A percentile compares a stretch with the other conserved stretches of the same genome.
Evolutionary conservation across 2,329 filamentous ascomycete genomes (phyloP).

Genomic region (Beauveria australis): DNA sequence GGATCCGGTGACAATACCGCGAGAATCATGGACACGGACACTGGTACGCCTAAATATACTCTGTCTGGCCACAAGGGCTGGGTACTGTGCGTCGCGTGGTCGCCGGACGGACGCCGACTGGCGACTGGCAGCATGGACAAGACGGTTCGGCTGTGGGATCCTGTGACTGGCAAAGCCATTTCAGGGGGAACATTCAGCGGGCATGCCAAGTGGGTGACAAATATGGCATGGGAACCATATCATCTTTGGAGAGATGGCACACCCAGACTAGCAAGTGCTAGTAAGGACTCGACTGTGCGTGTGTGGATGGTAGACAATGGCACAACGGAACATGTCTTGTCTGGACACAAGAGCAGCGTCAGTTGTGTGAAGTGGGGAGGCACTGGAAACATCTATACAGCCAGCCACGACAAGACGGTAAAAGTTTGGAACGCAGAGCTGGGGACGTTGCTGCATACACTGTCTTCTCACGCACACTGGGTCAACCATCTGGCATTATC

Average conservation of each 20-base stretch:
- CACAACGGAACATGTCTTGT: slow-evolving; percentile 71
- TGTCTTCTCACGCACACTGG: slow-evolving; percentile 83
- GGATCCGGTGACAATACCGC: slow-evolving; percentile 89
- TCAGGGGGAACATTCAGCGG: slow-evolving; percentile 66
- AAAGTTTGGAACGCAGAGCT: slow-evolving; percentile 80
- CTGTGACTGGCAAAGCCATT: slow-evolving; percentile 66
- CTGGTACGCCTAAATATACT: slow-evolving; percentile 79
- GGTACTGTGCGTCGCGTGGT: slow-evolving; percentile 84
- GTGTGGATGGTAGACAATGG: slow-evolving; percentile 79
- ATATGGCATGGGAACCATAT: slow-evolving; percentile 86
- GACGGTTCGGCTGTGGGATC: slow-evolving; percentile 82
- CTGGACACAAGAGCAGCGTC: slow-evolving; percentile 81
- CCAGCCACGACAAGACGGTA: slow-evolving; percentile 85
- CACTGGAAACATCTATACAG: slow-evolving; percentile 74
- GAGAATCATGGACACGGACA: slow-evolving; percentile 90
- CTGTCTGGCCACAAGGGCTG: slow-evolving; percentile 82
- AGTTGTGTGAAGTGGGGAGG: slow-evolving; percentile 94
- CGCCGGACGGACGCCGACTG: slow-evolving; percentile 70
- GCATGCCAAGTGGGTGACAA: slow-evolving; percentile 83
- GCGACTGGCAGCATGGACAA: slow-evolving; percentile 93
- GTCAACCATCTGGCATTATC: slow-evolving; percentile 93
- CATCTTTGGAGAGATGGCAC: slow-evolving; percentile 70
- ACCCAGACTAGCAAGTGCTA: slow-evolving; percentile 74
- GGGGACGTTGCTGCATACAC: slow-evolving; percentile 71
- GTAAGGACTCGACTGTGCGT: slow-evolving; percentile 81